These are phyloP conservation scores for Aspergillus sclerotiicarbonarius DNA, from an alignment of 495 filamentous ascomycete genomes.

Conservation along the genomic window DNA sequence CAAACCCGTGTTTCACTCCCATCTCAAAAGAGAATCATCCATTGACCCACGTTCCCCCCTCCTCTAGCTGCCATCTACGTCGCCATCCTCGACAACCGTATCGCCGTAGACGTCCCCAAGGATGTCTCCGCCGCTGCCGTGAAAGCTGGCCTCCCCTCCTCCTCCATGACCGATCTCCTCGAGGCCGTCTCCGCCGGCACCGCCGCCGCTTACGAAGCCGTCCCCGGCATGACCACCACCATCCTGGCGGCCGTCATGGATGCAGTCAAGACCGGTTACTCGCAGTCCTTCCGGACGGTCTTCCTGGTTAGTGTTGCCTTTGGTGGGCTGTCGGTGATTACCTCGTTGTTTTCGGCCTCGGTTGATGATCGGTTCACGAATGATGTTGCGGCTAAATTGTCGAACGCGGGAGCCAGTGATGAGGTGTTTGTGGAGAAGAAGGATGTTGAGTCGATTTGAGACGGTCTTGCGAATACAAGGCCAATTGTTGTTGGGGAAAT, in stretches of 20 bases:
- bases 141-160: constrained; percentile 41
- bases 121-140: constrained; percentile 40
- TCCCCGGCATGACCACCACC: constrained; percentile 41
- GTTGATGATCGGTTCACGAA: constrained; percentile 24
- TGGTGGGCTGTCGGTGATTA: constrained; percentile 40
- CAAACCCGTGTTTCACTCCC: no score
- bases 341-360: constrained; percentile 33
- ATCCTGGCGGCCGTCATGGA: constrained; percentile 33
- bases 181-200: constrained; percentile 30
- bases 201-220: constrained; percentile 25
- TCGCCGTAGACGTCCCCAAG: constrained; percentile 34
- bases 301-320: constrained; percentile 50
- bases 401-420: neutral
- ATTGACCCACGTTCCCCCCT: neutral
- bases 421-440: neutral
- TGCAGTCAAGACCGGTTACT: constrained; percentile 38
- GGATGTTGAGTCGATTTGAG: neutral
- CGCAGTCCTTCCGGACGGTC: constrained; percentile 43
- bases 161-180: constrained; percentile 38
- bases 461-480: no score
- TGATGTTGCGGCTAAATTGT: constrained; percentile 25
- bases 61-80: constrained; percentile 42
- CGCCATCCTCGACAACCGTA: constrained; percentile 43
- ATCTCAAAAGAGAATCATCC: no score
- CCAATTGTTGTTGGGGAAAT: no score